These are phyloP conservation scores for Vicia villosa DNA, from an alignment of 306 rosid genomes.

Conservation along the genomic window DNA sequence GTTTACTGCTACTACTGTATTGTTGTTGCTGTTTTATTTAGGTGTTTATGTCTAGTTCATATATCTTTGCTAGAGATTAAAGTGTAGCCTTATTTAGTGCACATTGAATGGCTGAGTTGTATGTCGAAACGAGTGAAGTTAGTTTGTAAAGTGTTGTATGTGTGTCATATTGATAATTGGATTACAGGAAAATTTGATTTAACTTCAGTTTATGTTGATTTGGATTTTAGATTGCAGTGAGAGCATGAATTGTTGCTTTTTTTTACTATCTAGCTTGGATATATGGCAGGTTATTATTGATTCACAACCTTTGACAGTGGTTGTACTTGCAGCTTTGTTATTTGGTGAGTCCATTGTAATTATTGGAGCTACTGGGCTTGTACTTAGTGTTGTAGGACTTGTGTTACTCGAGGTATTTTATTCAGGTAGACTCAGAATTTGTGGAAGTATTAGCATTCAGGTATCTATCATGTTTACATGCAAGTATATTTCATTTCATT, in stretches of 20 bases:
- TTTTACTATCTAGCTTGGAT: conserved; percentile 7
- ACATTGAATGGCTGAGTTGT: conserved; percentile 4
- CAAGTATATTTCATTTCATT: conserved; percentile 16
- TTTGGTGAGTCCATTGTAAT: conserved; percentile 89
- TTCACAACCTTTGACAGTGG: conserved; percentile 96
- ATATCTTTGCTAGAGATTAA: conserved; percentile 1
- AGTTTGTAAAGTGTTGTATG: neutral
- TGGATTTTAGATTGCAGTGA: conserved; percentile 16
- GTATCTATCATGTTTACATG: conserved; percentile 48
- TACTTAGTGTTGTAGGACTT: conserved; percentile 86
- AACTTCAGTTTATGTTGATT: conserved; percentile 12
- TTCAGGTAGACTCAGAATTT: conserved; percentile 80
- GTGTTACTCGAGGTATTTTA: conserved; percentile 78
- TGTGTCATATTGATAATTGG: conserved; percentile 3
- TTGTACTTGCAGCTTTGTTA: conserved; percentile 80
- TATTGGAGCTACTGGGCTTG: conserved; percentile 88
- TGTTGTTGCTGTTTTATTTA: neutral
- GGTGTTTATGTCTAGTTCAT: neutral
- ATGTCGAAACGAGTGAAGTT: conserved; percentile 1
- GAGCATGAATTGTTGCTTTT: conserved; percentile 12
- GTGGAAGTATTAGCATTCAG: conserved; percentile 82
- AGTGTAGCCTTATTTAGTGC: conserved; percentile 2
- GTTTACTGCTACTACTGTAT: neutral
- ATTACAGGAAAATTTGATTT: neutral
- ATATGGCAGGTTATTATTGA: conserved; percentile 86